Evolutionary conservation across 2,329 filamentous ascomycete genomes (phyloP), one percentile per base, ranked within the genome.

Genomic region (Cadophora sp.): DNA sequence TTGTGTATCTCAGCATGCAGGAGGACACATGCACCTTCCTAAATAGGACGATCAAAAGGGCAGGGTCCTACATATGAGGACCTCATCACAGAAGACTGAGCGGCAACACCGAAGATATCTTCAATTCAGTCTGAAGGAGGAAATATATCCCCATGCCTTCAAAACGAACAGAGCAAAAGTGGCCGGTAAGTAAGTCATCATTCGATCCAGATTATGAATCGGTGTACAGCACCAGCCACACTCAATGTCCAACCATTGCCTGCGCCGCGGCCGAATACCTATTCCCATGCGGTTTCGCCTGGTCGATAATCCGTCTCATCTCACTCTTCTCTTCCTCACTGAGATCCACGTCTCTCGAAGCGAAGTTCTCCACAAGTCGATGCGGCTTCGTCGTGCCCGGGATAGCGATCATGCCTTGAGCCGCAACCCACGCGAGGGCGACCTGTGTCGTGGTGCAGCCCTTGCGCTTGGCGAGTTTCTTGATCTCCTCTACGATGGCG

Each of bases 341-440:
- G 51, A 79, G 58, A 3, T 68, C 62, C 3, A 77, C 64, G 8
- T 67, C 67, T 47, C 64, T 59, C 5, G 59, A 60, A 27, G 24
- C 70, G 9, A 60, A 67, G 41, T 82, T 83, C 60, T 81, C 78
- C 56, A 80, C 79, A 7, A 82, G 59, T 0, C 81, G 76, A 4
- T 67, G 58, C 0, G 76, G 65, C 68, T 81, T 82, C 0, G 80
- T 82, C 0, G 81, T 82, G 1, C 83, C 82, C 0, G 82, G 81
- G 59, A 83, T 83, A 0, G 81, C 74, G 66, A 84, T 82, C 73
- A 82, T 77, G 1, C 83, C 84, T 66, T 85, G 83, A 27, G 79
- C 77, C 56, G 82, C 75, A 43, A 87, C 76, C 87, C 87, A 90
- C 1, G 83, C 84, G 33, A 90, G 73, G 0, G 84, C 84, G 27